Base-by-base conservation (phyloP, 495 filamentous ascomycete species). In the Xylaria nigripes region DNA sequence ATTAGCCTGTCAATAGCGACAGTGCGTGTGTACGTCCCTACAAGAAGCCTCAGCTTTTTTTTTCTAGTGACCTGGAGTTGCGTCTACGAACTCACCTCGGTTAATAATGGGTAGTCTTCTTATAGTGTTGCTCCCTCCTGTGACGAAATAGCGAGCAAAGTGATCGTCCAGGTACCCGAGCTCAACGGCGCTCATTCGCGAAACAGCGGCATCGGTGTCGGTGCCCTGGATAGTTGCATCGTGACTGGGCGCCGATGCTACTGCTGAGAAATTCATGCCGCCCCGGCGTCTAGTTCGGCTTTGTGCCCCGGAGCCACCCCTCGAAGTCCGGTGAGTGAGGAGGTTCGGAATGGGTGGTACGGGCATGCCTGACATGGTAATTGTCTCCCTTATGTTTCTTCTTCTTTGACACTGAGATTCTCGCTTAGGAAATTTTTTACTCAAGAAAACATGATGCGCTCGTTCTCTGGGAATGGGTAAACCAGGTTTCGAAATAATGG, bases 21-120 rank as follows among this genome's bases (percentile, higher is more conserved):
- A 22, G 92, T 96, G 59, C 93, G 83, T 24, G 92, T 87, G 66
- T 96, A 96, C n/a, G 93, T 97, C 34, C 92, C 90, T 92, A 48
- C 45, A 44, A 23, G 46, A 18, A 57, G 55, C 45, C 44, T 55
- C 54, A 66, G 58, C 54, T 59, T 54, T 48, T 42, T 53, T 45
- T 62, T 50, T 34, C 44, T n/a, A 45, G n/a, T n/a, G n/a, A n/a
- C n/a, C n/a, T n/a, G n/a, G n/a, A 49, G 53, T 55, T 52, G 43
- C 45, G 53, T n/a, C 30, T 29, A 27, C 25, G 13, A 15, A 63
- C 68, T 58, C 67, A 90, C 90, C 92, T 81, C 93, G 71, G 67
- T 96, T 96, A 54, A 97, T 96, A 40, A 97, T 90, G 40, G 93
- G 93, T 24, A 90, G 71, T 43, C 90, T 78, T 44, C 84, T 72